phyloP scores from a whole-genome alignment of 2,329 filamentous ascomycete genomes.

The Eutypella sp. region DNA sequence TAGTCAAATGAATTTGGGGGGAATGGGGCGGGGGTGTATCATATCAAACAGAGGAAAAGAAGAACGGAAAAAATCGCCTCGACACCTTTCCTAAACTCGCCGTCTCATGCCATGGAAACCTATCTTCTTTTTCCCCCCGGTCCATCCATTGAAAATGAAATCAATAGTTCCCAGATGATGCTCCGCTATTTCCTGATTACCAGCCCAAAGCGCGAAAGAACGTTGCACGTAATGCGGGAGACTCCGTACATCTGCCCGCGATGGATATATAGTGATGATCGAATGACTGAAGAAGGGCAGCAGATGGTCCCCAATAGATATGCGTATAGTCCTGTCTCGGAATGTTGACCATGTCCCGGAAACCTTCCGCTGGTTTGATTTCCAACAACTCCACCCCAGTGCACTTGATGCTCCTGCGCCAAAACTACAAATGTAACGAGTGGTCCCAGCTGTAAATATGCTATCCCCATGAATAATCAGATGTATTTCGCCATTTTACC shows the following conservation, averaged over 20 bases:
- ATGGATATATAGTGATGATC: background rate
- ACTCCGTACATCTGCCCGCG: background rate
- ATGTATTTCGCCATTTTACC: background rate
- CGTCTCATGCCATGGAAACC: background rate
- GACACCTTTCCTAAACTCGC: conserved; percentile 1
- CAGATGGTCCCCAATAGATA: too few species aligned
- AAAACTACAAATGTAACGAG: background rate
- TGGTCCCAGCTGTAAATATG: background rate
- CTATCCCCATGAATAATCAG: background rate
- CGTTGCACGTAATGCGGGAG: background rate
- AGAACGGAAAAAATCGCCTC: background rate
- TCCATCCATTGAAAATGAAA: background rate
- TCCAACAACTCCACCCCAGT: background rate
- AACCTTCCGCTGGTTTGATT: background rate
- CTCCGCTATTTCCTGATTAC: background rate
- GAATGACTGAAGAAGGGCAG: background rate
- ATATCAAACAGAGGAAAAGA: background rate
- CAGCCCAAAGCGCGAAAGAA: background rate
- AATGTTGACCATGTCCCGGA: background rate
- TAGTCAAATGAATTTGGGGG: background rate
- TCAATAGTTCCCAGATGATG: background rate
- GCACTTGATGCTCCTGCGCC: background rate
- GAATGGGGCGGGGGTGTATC: background rate
- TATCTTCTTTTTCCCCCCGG: background rate
- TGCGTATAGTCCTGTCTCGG: background rate